These are phyloP conservation scores for Esteya vermicola DNA, from an alignment of 2,329 filamentous ascomycete genomes.

Conservation along the genomic window DNA sequence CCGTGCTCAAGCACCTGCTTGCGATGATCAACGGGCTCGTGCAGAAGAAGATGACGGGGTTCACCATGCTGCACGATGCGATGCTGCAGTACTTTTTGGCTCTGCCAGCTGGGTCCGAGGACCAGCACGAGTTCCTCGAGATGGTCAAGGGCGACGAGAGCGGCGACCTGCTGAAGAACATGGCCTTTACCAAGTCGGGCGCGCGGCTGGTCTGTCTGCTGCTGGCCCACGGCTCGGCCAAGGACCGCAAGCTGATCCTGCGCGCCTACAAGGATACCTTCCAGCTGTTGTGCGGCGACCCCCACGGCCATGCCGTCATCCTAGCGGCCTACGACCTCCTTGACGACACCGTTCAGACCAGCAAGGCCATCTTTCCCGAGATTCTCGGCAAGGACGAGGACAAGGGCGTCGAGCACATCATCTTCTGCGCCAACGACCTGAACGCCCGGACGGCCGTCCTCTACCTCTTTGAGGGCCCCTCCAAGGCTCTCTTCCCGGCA, in stretches of 20 bases:
- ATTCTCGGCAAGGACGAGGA: conserved; percentile 60
- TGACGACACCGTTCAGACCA: conserved; percentile 81
- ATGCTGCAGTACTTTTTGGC: conserved; percentile 95
- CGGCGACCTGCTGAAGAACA: conserved; percentile 82
- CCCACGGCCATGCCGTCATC: conserved; percentile 65
- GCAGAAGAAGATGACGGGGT: conserved; percentile 92
- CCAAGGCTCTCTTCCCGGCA: conserved; percentile 44
- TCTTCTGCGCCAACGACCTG: conserved; percentile 49
- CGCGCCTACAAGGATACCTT: conserved; percentile 81
- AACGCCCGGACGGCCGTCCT: conserved; percentile 55
- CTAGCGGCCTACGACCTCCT: conserved; percentile 80
- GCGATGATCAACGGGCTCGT: conserved; percentile 84
- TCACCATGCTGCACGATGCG: conserved; percentile 95
- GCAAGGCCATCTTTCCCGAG: conserved; percentile 78
- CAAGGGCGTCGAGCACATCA: conserved; percentile 47
- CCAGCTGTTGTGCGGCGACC: conserved; percentile 70
- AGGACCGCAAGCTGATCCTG: conserved; percentile 81
- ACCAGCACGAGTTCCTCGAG: conserved; percentile 78
- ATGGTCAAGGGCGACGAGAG: conserved; percentile 83
- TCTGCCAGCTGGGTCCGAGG: conserved; percentile 60
- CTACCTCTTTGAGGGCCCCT: conserved; percentile 64
- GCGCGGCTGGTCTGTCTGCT: conserved; percentile 68
- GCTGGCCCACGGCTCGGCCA: conserved; percentile 73
- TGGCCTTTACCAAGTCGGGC: conserved; percentile 88
- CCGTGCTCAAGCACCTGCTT: conserved; percentile 74